Evolutionary conservation across 495 filamentous ascomycete species (phyloP), one percentile per base, ranked within the genome.

Genomic region (Daldinia grandis): DNA sequence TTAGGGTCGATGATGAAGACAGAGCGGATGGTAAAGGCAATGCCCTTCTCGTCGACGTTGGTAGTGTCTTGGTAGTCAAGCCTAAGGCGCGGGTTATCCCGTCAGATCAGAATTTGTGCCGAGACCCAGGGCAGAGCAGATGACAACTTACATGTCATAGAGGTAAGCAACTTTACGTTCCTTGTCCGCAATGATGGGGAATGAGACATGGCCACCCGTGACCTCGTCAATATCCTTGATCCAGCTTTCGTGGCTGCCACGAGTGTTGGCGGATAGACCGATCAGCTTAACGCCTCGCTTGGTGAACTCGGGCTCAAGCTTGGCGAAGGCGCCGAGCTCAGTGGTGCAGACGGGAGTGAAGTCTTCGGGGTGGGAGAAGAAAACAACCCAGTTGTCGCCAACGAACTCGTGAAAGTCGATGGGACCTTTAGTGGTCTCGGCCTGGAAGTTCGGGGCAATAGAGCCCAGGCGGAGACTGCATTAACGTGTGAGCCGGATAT

Each of bases 1-100:
- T 91, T 97, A 62, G 95, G 96, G 86, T 98, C 95, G 81, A 99
- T 96, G 85, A 98, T 86, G 87, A 98, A 99, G 81, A 98, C 96
- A 71, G 93, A 97, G 78, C 95, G 94, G 86, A 99, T 98, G 78
- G 95, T 98, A 84, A 98, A 97, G 62, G 95, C 94, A 75, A 97
- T 93, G 69, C 93, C 95, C 89, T 98, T 98, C 76, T 88, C 83
- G 80, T 96, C 93, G 59, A 97, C 94, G 84, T 98, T 98, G 82
- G 86, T 88, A 66, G 83, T 86, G 77, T 88, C 86, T 78, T 88
- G 86, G 82, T 86, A 82, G 82, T 99, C 95, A 71, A 99, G 86
- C 90, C 90, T 93, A 38, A 10, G 33, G 15, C n/a, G 38, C 19
- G 33, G 17, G 33, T 5, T 50, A 38, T n/a, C 64, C 37, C 12